Evolutionary conservation across 768 basidiomycete species (phyloP).

Genomic region (Mrakia hoshinonis): DNA sequence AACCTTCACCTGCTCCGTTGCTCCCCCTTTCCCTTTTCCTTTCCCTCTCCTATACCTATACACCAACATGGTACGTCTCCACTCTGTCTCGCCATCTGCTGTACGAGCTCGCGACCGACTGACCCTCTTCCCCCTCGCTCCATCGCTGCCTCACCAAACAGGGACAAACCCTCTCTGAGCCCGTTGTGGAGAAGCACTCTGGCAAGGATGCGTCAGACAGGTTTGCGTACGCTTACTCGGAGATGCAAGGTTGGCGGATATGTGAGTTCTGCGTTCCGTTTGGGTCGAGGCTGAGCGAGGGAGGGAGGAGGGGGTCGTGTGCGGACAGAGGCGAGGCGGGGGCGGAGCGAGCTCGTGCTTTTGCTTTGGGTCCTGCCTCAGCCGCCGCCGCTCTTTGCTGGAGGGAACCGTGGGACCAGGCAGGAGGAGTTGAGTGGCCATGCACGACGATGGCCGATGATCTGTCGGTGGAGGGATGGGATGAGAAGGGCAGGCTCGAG

Average conservation of each 20-base stretch:
- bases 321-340: neutral
- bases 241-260: slow-evolving; percentile 99
- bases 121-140: neutral
- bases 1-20: too few species aligned
- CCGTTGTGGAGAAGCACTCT: slow-evolving; percentile 75
- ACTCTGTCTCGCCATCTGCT: too few species aligned
- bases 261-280: slow-evolving; percentile 52
- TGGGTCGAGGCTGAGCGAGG: neutral
- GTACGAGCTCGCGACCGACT: neutral
- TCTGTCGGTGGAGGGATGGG: too few species aligned
- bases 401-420: too few species aligned
- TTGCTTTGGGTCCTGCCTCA: too few species aligned
- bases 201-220: slow-evolving; percentile 49
- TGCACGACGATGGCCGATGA: too few species aligned
- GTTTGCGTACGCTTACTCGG: slow-evolving; percentile 63
- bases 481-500: too few species aligned
- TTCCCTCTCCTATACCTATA: too few species aligned
- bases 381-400: too few species aligned
- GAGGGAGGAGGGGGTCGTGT: neutral
- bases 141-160: slow-evolving; percentile 34
- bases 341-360: neutral
- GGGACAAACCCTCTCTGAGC: slow-evolving; percentile 81
- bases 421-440: too few species aligned
- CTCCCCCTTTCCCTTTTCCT: too few species aligned
- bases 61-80: too few species aligned